Evolutionary conservation across 2,329 filamentous ascomycete species (phyloP).

Genomic region (Penicillium sclerotigenum): DNA sequence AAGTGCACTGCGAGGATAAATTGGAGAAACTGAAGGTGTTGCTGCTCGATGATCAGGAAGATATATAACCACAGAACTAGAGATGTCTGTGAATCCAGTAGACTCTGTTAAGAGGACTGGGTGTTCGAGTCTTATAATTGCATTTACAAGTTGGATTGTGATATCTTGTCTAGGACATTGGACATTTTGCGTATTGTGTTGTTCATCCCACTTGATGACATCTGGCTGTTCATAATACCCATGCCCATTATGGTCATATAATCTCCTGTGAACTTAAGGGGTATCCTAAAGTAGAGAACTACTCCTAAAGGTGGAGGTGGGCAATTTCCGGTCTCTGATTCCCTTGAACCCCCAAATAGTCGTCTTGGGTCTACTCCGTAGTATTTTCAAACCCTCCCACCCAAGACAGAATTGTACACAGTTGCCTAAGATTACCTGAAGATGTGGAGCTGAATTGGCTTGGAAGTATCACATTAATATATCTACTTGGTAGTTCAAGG

Average conservation of each 20-base stretch:
- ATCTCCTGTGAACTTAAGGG: background rate
- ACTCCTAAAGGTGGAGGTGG: constrained; percentile 5
- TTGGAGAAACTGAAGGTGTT: constrained; percentile 42
- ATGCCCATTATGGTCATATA: background rate
- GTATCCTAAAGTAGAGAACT: background rate
- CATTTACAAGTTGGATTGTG: background rate
- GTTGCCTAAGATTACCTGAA: background rate
- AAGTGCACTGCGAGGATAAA: constrained; percentile 46
- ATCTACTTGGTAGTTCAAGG: background rate
- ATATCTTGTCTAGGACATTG: no score
- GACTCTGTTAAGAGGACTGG: background rate
- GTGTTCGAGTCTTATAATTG: background rate
- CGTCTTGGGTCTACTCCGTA: background rate
- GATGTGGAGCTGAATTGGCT: background rate
- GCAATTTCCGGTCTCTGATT: constrained; percentile 8
- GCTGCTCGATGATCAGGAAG: constrained; percentile 33
- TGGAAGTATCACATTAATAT: background rate
- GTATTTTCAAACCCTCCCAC: background rate
- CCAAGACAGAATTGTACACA: background rate
- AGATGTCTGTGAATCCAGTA: background rate
- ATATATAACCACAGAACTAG: background rate
- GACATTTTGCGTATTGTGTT: background rate
- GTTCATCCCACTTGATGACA: background rate
- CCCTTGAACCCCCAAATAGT: background rate
- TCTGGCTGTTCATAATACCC: background rate